These are phyloP conservation scores for Fusarium sp. DNA, from an alignment of 2,329 filamentous ascomycete species.

Conservation along the genomic window DNA sequence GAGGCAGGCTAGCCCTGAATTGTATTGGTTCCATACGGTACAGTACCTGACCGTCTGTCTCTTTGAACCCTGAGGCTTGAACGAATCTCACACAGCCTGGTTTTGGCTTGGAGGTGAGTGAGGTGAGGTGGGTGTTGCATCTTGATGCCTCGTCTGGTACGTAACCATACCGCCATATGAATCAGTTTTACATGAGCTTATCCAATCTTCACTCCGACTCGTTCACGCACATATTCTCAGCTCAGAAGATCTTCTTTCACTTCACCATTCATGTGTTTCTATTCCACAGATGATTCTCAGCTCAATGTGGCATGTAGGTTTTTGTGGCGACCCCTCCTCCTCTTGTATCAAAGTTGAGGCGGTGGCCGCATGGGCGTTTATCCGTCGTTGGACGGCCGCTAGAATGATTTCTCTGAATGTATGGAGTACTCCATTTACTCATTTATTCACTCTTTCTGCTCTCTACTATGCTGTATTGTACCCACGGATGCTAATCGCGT, in stretches of 20 bases:
- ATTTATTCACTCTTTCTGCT: not conserved
- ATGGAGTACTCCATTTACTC: slow-evolving; percentile 1
- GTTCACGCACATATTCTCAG: slow-evolving; percentile 6
- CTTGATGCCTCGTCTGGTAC: slow-evolving; percentile 29
- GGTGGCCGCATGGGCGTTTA: slow-evolving; percentile 40
- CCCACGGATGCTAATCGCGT: slow-evolving; percentile 30
- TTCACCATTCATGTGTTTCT: slow-evolving; percentile 8
- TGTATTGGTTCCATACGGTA: slow-evolving; percentile 17
- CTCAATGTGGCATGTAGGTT: slow-evolving; percentile 42
- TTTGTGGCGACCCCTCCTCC: slow-evolving; percentile 38
- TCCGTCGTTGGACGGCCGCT: slow-evolving; percentile 43
- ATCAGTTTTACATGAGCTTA: not conserved
- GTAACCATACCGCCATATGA: slow-evolving; percentile 39
- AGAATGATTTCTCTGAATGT: slow-evolving; percentile 21
- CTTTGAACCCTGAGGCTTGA: slow-evolving; percentile 18
- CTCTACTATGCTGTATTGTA: slow-evolving; percentile 10
- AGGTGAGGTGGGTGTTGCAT: not conserved
- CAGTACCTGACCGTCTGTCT: slow-evolving; percentile 24
- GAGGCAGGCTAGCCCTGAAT: slow-evolving; percentile 38
- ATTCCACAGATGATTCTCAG: slow-evolving; percentile 22
- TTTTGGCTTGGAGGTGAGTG: not conserved
- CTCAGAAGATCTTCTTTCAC: slow-evolving; percentile 4
- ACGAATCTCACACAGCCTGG: slow-evolving; percentile 17
- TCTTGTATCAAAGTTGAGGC: slow-evolving; percentile 38
- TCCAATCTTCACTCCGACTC: slow-evolving; percentile 2